Percentiles rank a stretch among this genome's conserved stretches.
Evolutionary conservation across 768 basidiomycete species (phyloP).

Genomic region (Suillus subluteus): DNA sequence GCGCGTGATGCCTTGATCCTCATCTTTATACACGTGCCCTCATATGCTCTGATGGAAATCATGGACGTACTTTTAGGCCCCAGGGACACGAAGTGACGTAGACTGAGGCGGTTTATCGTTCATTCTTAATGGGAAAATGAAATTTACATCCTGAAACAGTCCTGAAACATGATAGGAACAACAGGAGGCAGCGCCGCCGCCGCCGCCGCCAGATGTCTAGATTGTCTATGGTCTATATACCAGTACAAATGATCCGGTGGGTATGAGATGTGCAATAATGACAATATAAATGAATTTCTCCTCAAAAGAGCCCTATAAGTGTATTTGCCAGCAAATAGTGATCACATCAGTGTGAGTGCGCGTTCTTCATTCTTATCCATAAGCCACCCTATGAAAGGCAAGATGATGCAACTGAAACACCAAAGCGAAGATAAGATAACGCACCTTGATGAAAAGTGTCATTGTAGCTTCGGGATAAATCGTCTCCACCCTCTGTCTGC

Average conservation of each 20-base stretch:
- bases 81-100: neutral
- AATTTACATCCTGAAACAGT: neutral
- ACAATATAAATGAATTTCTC: slow-evolving; percentile 19
- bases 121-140: neutral
- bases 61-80: neutral
- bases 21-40: slow-evolving; percentile 2
- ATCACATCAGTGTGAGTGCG: slow-evolving; percentile 17
- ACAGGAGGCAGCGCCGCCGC: neutral
- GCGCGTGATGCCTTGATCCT: neutral
- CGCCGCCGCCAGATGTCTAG: neutral
- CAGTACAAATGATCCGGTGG: slow-evolving; percentile 1
- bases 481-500: slow-evolving; percentile 57
- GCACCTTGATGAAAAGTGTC: slow-evolving; percentile 69
- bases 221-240: slow-evolving; percentile 2
- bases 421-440: slow-evolving; percentile 16
- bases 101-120: neutral
- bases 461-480: slow-evolving; percentile 67
- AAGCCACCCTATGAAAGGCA: slow-evolving; percentile 50
- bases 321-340: neutral
- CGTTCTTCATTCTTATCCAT: slow-evolving; percentile 54
- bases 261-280: slow-evolving; percentile 17
- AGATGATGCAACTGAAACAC: slow-evolving; percentile 10
- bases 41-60: neutral
- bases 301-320: neutral
- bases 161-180: slow-evolving; percentile 1